A percentile compares a stretch with the other conserved stretches of the same genome.
Conservation (phyloP, 169 alveolate genomes). For the Plasmodium yoelii region DNA sequence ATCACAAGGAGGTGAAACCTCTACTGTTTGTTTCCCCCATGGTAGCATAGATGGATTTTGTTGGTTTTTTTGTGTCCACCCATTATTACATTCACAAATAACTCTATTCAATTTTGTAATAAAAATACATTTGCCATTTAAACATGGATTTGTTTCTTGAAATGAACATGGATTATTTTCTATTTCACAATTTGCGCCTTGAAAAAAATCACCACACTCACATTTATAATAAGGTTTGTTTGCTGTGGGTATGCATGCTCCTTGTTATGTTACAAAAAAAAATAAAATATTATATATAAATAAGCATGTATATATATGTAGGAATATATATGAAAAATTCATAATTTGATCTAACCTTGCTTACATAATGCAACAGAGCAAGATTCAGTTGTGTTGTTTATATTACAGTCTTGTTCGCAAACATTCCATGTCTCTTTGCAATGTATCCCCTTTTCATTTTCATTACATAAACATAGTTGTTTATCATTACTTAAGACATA, state of each 20-base stretch:
- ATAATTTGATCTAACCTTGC: conserved; percentile 20
- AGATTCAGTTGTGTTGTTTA: conserved; percentile 16
- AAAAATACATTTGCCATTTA: conserved; percentile 82
- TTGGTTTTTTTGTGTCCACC: conserved; percentile 82
- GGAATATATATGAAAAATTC: neutral
- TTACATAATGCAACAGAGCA: conserved; percentile 64
- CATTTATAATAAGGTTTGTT: conserved; percentile 82
- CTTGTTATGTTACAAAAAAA: conserved; percentile 29
- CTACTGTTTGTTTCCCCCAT: conserved; percentile 83
- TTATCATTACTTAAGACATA: conserved; percentile 26
- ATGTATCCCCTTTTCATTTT: conserved; percentile 65
- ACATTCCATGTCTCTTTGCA: conserved; percentile 68
- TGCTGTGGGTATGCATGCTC: conserved; percentile 76
- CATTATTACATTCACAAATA: conserved; percentile 84
- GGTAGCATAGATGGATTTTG: conserved; percentile 77
- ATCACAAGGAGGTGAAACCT: conserved; percentile 84
- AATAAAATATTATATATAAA: neutral
- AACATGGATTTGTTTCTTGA: conserved; percentile 83
- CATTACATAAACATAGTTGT: conserved; percentile 46
- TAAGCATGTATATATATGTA: neutral
- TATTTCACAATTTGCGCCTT: conserved; percentile 85
- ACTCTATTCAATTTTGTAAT: conserved; percentile 81
- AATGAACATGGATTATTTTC: conserved; percentile 86
- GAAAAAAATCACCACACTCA: conserved; percentile 85
- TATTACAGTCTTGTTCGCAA: conserved; percentile 71